Evolutionary conservation across 2,329 filamentous ascomycete species (phyloP), one percentile per base, ranked within the genome.

Genomic region (Helicocarpus griseus): DNA sequence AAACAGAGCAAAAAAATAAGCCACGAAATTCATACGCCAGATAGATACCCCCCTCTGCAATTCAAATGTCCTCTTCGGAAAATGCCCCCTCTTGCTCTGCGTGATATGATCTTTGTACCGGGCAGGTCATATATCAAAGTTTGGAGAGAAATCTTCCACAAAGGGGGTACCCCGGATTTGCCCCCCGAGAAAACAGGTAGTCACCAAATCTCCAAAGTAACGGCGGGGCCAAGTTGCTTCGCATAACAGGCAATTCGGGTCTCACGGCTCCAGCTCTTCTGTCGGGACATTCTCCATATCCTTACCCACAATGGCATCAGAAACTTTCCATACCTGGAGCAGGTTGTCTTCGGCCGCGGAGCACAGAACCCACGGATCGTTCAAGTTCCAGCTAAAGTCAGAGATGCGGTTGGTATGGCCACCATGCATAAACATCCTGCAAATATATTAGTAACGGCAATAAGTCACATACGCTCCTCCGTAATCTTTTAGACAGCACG

Each of bases 301-400:
- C 60, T 83, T 85, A 57, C 83, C 84, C 33, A 91, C 86, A 65
- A 93, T 90, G 1, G 86, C 81, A 63, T 89, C 85, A 3, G 87
- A 83, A 21, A 89, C 86, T 70, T 88, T 90, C 87, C 87, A 97
- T 60, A 96, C 87, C 70, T 98, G 93, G 56, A 98, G 79, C 58
- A 97, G 76, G 65, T 98, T 98, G 72, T 98, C 93, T 67, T 98
- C 94, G 0, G 91, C 93, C 14, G 93, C 90, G 55, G 87, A 95
- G 68, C 89, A 90, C 59, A 98, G 87, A 51, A 96, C 81, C 94
- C 94, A 98, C 4, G 91, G 90, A 63, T 96, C 89, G 66, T 95
- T 95, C 60, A 83, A 82, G 70, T 98, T 98, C 91, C 91, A 98
- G 71, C 86, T 91, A 65, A 98, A 98, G 70, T 98, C 94, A 33